Base-by-base conservation (phyloP, 345 rosid species). In the Anastatica hierochuntica region DNA sequence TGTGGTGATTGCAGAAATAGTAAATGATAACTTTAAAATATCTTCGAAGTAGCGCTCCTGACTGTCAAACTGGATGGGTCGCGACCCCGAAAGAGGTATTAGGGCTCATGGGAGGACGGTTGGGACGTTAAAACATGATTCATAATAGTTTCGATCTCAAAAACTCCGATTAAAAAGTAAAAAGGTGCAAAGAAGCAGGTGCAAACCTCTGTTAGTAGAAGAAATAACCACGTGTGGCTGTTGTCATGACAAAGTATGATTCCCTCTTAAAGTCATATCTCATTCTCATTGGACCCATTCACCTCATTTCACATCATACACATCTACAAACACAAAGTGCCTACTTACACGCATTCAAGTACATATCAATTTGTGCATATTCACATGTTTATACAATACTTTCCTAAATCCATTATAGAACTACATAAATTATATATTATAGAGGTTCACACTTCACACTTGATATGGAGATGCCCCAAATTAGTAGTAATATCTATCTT, bases 191-290 rank as follows among this genome's bases (percentile, higher is more conserved):
- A n/a, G n/a, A n/a, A n/a, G n/a, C n/a, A n/a, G n/a, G n/a, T n/a
- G n/a, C n/a, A 64, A 49, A 5, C 69, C 58, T 12, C 17, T 33
- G 57, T n/a, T n/a, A n/a, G 58, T 49, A 13, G 48, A 56, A 56
- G 31, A 58, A 49, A 57, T 57, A 58, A 65, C 58, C 70, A 64
- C 63, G 69, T 56, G 63, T 49, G 69, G 69, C 49, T 64, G 44
- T 49, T 56, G 57, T 56, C 63, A 42, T 56, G 46, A 49, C 60
- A 5, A 24, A 49, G 29, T 57, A 65, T 58, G 58, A 50, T 57
- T 65, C 53, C 53, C 33, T 49, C 70, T 49, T 57, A 36, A 47
- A 49, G 46, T 58, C 39, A 47, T 34, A 20, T 55, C 43, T 55
- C 68, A 40, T 40, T 55, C 21, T 47, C 68, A 34, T 26, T 57